Evolutionary conservation across 495 filamentous ascomycete genomes (phyloP).

Genomic region (Neurospora hispaniola): DNA sequence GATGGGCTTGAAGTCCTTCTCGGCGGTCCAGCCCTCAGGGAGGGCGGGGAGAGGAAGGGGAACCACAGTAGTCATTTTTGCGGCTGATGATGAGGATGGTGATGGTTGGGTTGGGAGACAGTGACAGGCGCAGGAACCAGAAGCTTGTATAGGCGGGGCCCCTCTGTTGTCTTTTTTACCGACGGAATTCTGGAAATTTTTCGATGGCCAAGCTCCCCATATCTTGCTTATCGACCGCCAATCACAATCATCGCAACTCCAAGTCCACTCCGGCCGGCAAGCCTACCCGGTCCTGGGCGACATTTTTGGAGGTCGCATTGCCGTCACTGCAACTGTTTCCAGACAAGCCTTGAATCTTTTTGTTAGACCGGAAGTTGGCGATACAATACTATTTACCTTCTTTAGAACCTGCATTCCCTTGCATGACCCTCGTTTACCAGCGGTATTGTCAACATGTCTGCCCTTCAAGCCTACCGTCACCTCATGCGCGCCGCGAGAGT

Average conservation of each 20-base stretch:
- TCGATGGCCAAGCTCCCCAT: conserved; percentile 2
- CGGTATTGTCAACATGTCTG: conserved; percentile 34
- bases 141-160: conserved; percentile 13
- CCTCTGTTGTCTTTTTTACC: conserved; percentile 9
- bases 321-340: background rate
- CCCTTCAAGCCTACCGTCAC: conserved; percentile 69
- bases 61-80: conserved; percentile 29
- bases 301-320: background rate
- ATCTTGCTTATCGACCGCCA: background rate
- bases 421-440: background rate
- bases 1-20: conserved; percentile 83
- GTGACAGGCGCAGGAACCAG: background rate
- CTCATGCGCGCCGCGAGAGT: conserved; percentile 72
- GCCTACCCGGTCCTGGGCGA: background rate
- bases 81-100: background rate
- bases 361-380: background rate
- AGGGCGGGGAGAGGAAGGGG: conserved; percentile 60
- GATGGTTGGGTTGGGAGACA: background rate
- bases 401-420: background rate
- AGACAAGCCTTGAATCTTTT: background rate
- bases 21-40: conserved; percentile 71
- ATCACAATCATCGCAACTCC: background rate
- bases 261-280: background rate
- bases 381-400: background rate
- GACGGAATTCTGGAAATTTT: conserved; percentile 8